Conservation (phyloP, 345 rosid species). For the Geranium rotundifolium region DNA sequence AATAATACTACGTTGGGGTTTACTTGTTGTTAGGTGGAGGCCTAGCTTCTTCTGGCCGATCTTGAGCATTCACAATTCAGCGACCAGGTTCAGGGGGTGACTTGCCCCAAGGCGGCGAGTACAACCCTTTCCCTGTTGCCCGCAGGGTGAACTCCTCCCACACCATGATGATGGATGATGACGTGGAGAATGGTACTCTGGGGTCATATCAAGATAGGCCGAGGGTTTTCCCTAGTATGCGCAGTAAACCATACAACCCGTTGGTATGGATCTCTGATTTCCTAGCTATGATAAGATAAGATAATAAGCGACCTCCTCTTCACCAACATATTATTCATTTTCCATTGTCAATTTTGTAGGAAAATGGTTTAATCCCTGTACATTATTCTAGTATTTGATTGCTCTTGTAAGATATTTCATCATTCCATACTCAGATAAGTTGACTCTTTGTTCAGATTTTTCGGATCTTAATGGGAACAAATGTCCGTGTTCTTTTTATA, state of each 20-base stretch:
- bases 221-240: conserved; percentile 86
- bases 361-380: too few relatives aligned
- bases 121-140: conserved; percentile 20
- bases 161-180: conserved; percentile 80
- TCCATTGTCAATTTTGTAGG: too few relatives aligned
- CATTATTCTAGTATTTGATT: neutral
- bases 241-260: conserved; percentile 65
- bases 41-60: neutral
- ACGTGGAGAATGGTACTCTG: conserved; percentile 66
- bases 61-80: conserved; percentile 21
- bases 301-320: too few relatives aligned
- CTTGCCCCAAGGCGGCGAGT: conserved; percentile 30
- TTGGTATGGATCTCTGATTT: conserved; percentile 27
- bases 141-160: conserved; percentile 42
- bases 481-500: conserved; percentile 65
- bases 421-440: neutral
- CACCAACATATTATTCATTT: too few relatives aligned
- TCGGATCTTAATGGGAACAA: conserved; percentile 65
- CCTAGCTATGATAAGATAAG: too few relatives aligned
- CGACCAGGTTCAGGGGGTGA: conserved; percentile 35
- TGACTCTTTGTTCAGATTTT: conserved; percentile 47
- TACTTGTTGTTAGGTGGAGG: neutral
- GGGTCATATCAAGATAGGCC: conserved; percentile 67
- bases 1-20: too few relatives aligned
- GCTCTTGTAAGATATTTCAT: neutral